phyloP scores from a whole-genome alignment of 331 rosid genomes.

The Erythrophleum ivorense region DNA sequence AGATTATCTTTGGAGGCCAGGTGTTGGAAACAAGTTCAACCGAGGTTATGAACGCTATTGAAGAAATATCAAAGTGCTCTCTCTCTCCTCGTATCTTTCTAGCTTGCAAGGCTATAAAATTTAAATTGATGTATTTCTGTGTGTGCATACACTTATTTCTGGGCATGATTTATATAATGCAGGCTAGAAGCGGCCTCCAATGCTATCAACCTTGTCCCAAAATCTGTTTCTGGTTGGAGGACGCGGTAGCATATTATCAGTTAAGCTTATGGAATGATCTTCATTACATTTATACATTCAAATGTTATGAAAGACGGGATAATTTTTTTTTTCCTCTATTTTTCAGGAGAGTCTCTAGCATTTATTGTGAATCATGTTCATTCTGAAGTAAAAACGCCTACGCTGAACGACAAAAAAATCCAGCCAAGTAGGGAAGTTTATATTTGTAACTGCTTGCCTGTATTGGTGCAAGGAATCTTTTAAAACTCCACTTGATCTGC shows the following conservation, averaged over 20 bases:
- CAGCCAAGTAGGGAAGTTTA: slow-evolving; percentile 21
- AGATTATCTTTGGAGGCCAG: slow-evolving; percentile 88
- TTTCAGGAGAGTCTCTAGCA: slow-evolving; percentile 13
- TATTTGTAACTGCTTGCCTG: slow-evolving; percentile 19
- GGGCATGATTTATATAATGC: slow-evolving; percentile 36
- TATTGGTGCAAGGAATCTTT: slow-evolving; percentile 6
- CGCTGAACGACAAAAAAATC: background rate
- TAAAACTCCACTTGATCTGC: background rate
- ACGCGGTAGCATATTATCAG: slow-evolving; percentile 53
- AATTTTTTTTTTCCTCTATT: background rate
- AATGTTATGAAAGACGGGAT: background rate
- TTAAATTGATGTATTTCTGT: background rate
- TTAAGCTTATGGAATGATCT: slow-evolving; percentile 7
- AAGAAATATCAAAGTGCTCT: slow-evolving; percentile 80
- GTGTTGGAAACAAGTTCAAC: slow-evolving; percentile 90
- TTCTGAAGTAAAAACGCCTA: slow-evolving; percentile 8
- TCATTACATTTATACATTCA: background rate
- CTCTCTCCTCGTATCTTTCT: slow-evolving; percentile 29
- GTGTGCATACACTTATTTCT: background rate
- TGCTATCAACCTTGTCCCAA: slow-evolving; percentile 77
- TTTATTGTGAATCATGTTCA: slow-evolving; percentile 3
- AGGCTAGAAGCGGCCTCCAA: slow-evolving; percentile 85
- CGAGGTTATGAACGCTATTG: slow-evolving; percentile 84
- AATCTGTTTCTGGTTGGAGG: slow-evolving; percentile 90
- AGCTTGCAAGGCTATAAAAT: background rate